phyloP scores from a whole-genome alignment of 2,329 filamentous ascomycete genomes.

The Aschersonia sp. region DNA sequence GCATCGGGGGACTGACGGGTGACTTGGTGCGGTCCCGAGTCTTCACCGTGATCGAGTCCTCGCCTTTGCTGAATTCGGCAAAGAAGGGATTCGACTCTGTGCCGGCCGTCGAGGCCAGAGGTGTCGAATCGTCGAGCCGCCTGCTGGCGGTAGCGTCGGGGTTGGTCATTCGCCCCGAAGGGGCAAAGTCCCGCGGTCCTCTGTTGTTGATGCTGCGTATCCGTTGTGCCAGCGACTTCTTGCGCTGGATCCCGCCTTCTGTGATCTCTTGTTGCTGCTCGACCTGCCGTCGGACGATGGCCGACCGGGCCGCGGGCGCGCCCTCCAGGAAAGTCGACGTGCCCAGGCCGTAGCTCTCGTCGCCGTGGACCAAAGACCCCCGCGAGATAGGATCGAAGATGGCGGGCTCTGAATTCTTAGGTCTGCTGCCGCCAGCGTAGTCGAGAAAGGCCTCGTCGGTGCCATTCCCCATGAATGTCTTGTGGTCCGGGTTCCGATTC shows the following conservation, averaged over 20 bases:
- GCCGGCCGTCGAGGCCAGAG: slow-evolving; percentile 16
- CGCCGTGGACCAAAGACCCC: slow-evolving; percentile 65
- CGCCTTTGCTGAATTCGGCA: slow-evolving; percentile 52
- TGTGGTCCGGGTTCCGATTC: slow-evolving; percentile 68
- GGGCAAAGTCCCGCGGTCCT: slow-evolving; percentile 43
- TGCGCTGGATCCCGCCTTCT: slow-evolving; percentile 56
- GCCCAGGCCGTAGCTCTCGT: slow-evolving; percentile 70
- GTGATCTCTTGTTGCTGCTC: slow-evolving; percentile 47
- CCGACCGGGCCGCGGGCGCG: slow-evolving; percentile 68
- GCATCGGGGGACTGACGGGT: slow-evolving; percentile 44
- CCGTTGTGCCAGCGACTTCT: slow-evolving; percentile 89
- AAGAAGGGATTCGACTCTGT: slow-evolving; percentile 61
- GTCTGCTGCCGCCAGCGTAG: slow-evolving; percentile 36
- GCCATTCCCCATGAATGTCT: slow-evolving; percentile 68
- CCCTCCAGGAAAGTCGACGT: slow-evolving; percentile 95
- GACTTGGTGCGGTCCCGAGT: slow-evolving; percentile 22
- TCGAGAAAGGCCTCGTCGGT: slow-evolving; percentile 80
- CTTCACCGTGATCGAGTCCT: slow-evolving; percentile 34
- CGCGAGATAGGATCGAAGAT: slow-evolving; percentile 56
- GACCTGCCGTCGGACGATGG: slow-evolving; percentile 61
- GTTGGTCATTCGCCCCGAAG: slow-evolving; percentile 43
- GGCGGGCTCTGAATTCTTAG: slow-evolving; percentile 23
- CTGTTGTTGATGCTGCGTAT: slow-evolving; percentile 66
- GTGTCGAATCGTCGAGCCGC: slow-evolving; percentile 23
- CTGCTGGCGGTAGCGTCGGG: slow-evolving; percentile 33